A percentile compares a stretch with the other conserved stretches of the same genome.
These are phyloP conservation scores for Strobilomyces confusus DNA, from an alignment of 768 basidiomycete species.

Conservation along the genomic window DNA sequence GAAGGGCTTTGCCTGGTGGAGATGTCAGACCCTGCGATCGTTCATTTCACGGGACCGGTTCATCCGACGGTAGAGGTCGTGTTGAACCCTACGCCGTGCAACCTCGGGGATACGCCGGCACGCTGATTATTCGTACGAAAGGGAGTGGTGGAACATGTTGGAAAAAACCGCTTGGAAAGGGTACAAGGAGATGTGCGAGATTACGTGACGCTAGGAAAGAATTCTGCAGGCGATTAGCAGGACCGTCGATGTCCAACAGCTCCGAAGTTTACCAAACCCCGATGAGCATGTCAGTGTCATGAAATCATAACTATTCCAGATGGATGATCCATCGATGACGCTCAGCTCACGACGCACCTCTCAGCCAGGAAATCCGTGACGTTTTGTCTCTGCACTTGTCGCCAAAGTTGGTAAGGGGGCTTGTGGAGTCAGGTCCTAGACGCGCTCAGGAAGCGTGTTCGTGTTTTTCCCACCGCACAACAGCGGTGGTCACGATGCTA, in stretches of 20 bases:
- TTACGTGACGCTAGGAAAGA: conserved; percentile 6
- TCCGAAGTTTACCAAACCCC: background rate
- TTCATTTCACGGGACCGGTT: conserved; percentile 58
- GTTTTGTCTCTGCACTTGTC: too few species aligned
- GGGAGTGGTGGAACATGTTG: conserved; percentile 44
- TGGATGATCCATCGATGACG: too few species aligned
- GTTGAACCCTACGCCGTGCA: conserved; percentile 51
- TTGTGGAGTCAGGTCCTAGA: background rate
- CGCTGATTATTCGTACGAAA: conserved; percentile 48
- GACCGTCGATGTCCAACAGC: background rate
- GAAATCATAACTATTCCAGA: too few species aligned
- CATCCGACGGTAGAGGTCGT: conserved; percentile 43
- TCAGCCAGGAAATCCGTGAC: too few species aligned
- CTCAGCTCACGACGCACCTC: too few species aligned
- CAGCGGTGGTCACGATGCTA: background rate
- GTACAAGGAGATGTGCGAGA: conserved; percentile 17
- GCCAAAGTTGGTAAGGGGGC: too few species aligned
- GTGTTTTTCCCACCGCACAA: background rate
- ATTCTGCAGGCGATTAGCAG: conserved; percentile 6
- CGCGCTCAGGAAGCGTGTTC: background rate
- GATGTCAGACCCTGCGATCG: conserved; percentile 42
- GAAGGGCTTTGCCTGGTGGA: conserved; percentile 29
- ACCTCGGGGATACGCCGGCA: conserved; percentile 54
- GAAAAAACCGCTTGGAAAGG: conserved; percentile 44
- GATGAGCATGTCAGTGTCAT: background rate